Evolutionary conservation across 805 yeast species (phyloP), one percentile per base, ranked within the genome.

Genomic region (Candida golubevii): DNA sequence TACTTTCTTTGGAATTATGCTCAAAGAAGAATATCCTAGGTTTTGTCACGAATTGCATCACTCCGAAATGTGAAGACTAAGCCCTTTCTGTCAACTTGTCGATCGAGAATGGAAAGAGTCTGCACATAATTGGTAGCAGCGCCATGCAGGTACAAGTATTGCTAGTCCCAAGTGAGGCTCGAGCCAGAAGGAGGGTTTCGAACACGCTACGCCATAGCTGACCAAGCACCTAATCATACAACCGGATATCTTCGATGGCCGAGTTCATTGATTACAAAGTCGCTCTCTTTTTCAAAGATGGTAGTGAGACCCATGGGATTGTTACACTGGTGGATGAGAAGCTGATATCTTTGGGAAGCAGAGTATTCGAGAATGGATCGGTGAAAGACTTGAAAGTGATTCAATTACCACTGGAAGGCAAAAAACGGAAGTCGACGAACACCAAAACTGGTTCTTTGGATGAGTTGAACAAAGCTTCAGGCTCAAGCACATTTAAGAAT

Each of bases 311-410:
- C 1, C 51, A 59, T 6, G 76, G 76, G 6, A 36, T 54, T 26
- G 68, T 71, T 36, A 47, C 62, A 11, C 59, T 54, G 33, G 73
- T 71, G 14, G 67, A 67, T 44, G 47, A 54, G 9, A 42, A 49
- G 26, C 55, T 41, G 32, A 66, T 69, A 40, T 44, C 61, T 4
- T 50, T 71, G 28, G 58, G 53, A 7, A 56, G 57, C 44, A 63
- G 53, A 12, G 44, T 48, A 27, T 61, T 49, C 38, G 45, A 39
- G 42, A 77, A 78, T 31, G 38, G 53, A 10, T 64, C 64, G 11
- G 78, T 82, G 36, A 59, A 67, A 5, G 85, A 82, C 55, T 63
- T 82, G 59, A 75, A 74, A 47, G 85, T 82, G 8, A 50, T 75
- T 7, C 80, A 72, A 38, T 58, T 82, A n/a, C 84, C 85, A 7